A percentile compares a stretch with the other conserved stretches of the same genome.
phyloP scores from a whole-genome alignment of 805 yeast species.

The Millerozyma acaciae region DNA sequence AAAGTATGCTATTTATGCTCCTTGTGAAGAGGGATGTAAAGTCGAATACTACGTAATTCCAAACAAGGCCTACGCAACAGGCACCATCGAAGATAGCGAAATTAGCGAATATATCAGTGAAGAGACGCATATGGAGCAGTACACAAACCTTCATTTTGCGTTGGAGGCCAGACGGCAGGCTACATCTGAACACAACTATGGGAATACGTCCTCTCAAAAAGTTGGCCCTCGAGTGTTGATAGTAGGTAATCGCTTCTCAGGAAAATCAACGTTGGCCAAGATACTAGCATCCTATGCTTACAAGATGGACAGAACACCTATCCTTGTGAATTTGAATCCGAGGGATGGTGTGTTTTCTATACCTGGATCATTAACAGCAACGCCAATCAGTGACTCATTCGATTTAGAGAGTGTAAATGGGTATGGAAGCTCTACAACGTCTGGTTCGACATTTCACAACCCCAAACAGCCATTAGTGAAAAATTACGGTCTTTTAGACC shows the following conservation, averaged over 20 bases:
- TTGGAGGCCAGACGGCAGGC: slow-evolving; percentile 52
- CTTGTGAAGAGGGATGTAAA: slow-evolving; percentile 58
- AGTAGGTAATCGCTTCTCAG: slow-evolving; percentile 68
- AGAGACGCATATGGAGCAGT: slow-evolving; percentile 62
- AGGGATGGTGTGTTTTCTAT: slow-evolving; percentile 61
- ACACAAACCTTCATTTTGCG: slow-evolving; percentile 69
- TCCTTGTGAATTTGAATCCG: slow-evolving; percentile 79
- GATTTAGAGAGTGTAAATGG: slow-evolving; percentile 70
- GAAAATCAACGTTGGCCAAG: slow-evolving; percentile 75
- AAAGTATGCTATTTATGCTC: slow-evolving; percentile 37
- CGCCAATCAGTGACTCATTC: slow-evolving; percentile 74
- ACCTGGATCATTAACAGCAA: slow-evolving; percentile 84
- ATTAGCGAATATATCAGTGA: slow-evolving; percentile 64
- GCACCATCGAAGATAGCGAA: slow-evolving; percentile 31
- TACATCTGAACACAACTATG: slow-evolving; percentile 18
- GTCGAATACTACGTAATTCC: slow-evolving; percentile 39
- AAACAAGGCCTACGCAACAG: slow-evolving; percentile 23
- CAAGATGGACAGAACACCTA: slow-evolving; percentile 62
- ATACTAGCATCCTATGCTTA: slow-evolving; percentile 71
- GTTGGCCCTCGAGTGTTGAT: slow-evolving; percentile 60
- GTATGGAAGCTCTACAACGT: slow-evolving; percentile 70
- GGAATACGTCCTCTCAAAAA: slow-evolving; percentile 27
- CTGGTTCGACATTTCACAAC: slow-evolving; percentile 72
- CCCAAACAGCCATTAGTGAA: slow-evolving; percentile 89
- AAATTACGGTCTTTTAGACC: slow-evolving; percentile 66